Conservation (phyloP, 495 filamentous ascomycete species). For the Penicillium turbatum region DNA sequence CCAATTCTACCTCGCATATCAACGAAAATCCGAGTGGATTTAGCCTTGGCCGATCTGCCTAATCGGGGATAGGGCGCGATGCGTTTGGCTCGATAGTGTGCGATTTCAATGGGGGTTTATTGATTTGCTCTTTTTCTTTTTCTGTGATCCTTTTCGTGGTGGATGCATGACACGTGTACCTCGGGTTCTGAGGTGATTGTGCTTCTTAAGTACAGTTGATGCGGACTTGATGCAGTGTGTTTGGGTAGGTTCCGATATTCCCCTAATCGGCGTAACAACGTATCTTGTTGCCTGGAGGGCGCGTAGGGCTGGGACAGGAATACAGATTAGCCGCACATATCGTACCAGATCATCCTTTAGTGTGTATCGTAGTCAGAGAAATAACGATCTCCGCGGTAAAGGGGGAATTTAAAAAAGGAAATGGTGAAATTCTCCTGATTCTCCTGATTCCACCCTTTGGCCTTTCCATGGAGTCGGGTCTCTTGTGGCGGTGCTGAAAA, state of each 20-base stretch:
- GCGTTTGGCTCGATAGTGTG: neutral
- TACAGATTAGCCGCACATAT: no score
- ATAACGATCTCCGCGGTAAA: neutral
- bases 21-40: neutral
- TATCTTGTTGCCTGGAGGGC: conserved; percentile 2
- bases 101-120: neutral
- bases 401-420: neutral
- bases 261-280: no score
- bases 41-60: neutral
- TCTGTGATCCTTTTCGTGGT: neutral
- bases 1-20: neutral
- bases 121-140: neutral
- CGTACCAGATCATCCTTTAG: no score
- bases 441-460: no score
- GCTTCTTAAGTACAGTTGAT: neutral
- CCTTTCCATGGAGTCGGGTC: neutral
- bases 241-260: neutral
- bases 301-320: neutral
- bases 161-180: conserved; percentile 8
- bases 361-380: neutral
- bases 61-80: conserved; percentile 3
- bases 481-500: conserved; percentile 6
- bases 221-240: no score
- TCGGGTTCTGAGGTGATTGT: neutral
- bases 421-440: no score